phyloP scores from a whole-genome alignment of 805 yeast genomes.

The Nematodospora valgi region DNA sequence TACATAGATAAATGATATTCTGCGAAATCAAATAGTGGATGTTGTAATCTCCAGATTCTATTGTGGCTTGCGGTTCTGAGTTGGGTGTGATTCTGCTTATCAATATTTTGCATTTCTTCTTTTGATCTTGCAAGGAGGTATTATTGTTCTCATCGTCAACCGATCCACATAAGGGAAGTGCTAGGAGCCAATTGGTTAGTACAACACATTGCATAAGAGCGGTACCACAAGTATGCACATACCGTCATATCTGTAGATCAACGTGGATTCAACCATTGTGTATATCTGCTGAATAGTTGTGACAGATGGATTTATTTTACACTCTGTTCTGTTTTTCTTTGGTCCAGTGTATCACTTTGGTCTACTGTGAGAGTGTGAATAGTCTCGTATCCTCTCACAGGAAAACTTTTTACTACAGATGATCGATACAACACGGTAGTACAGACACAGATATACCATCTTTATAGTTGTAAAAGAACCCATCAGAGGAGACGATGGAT shows the following conservation, averaged over 20 bases:
- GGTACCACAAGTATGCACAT: slow-evolving; percentile 15
- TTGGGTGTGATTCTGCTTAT: slow-evolving; percentile 71
- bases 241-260: slow-evolving; percentile 66
- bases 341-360: too few species aligned
- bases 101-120: slow-evolving; percentile 77
- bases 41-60: slow-evolving; percentile 70
- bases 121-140: slow-evolving; percentile 64
- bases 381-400: too few species aligned
- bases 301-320: slow-evolving; percentile 5
- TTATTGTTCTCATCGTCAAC: slow-evolving; percentile 79
- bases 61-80: slow-evolving; percentile 80
- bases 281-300: neutral
- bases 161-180: slow-evolving; percentile 87
- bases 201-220: neutral
- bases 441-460: too few species aligned
- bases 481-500: too few species aligned
- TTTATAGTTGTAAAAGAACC: too few species aligned
- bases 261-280: slow-evolving; percentile 61
- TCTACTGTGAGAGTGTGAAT: too few species aligned
- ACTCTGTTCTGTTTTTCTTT: too few species aligned
- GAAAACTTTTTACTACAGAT: too few species aligned
- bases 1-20: slow-evolving; percentile 71
- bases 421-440: slow-evolving; percentile 1
- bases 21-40: slow-evolving; percentile 70
- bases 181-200: slow-evolving; percentile 26